Base-by-base conservation (phyloP, 129 eudicot species). In the Tanacetum coccineum region DNA sequence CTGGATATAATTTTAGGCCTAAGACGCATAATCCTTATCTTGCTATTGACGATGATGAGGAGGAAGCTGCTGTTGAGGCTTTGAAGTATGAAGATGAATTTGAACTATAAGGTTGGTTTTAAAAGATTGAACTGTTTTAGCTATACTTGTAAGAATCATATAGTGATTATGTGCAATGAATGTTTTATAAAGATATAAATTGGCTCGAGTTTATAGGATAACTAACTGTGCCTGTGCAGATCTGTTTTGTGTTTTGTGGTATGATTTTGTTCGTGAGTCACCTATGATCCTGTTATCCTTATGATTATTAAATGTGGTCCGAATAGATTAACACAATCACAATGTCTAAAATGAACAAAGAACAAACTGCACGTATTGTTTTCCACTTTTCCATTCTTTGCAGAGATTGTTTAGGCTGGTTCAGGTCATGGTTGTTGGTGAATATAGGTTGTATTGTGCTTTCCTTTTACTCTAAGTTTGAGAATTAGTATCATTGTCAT, bases 41-140 rank as follows among this genome's bases (percentile, higher is more conserved):
- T 59, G 88, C 84, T 13, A 73, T 83, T 49, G 88, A 83, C 66
- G 88, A 83, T 70, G 85, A 83, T 11, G 88, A 83, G 62, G 88
- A 83, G 53, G 88, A 83, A 76, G 88, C 85, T 72, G 83, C 88
- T 39, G 68, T 80, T 5, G 84, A 83, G 70, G 78, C 75, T 52
- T 45, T 83, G 55, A 80, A 76, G 81, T 76, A 79, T 55, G 88
- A 83, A 72, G 84, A 83, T 73, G 85, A 83, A 39, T 79, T 83
- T 68, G 88, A 83, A 45, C 74, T 83, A 55, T 83, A 72, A 83
- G 60, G 40, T 36, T 63, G 69, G 50, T 22, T 66, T 2, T 4
- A 26, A 48, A 66, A 54, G 50, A n/a, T 67, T n/a, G 48, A 22
- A 50, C 9, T 53, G 3, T 60, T 50, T 21, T 36, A 51, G 54